These are phyloP conservation scores for Chionographis japonica DNA, from an alignment of 106 monocot species.

Conservation along the genomic window DNA sequence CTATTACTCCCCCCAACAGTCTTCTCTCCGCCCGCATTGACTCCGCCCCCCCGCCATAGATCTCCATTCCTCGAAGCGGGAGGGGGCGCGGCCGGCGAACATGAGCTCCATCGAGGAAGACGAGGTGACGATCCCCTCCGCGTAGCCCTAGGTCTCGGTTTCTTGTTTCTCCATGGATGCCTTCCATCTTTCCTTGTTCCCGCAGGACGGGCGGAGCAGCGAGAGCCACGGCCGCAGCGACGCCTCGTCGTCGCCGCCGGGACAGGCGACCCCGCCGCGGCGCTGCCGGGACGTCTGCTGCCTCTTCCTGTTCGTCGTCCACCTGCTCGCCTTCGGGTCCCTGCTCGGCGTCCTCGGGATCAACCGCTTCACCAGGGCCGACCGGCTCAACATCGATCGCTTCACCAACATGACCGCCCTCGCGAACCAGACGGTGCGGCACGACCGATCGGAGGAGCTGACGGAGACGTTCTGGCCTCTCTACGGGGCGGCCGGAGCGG, in stretches of 20 bases:
- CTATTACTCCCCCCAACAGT: no score
- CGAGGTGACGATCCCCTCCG: slow-evolving; percentile 23
- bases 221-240: background rate
- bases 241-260: slow-evolving; percentile 16
- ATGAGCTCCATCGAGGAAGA: slow-evolving; percentile 18
- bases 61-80: no score
- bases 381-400: slow-evolving; percentile 70
- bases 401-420: slow-evolving; percentile 50
- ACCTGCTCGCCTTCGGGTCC: slow-evolving; percentile 56
- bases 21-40: no score
- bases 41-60: no score
- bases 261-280: slow-evolving; percentile 20
- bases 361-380: slow-evolving; percentile 56
- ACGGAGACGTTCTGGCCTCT: slow-evolving; percentile 96
- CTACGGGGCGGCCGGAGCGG: slow-evolving; percentile 75
- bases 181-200: background rate
- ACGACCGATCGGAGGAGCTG: slow-evolving; percentile 20
- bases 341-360: slow-evolving; percentile 56
- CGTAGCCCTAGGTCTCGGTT: no score
- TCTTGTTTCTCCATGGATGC: background rate
- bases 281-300: slow-evolving; percentile 91
- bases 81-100: no score
- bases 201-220: slow-evolving; percentile 19
- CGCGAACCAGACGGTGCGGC: slow-evolving; percentile 2
- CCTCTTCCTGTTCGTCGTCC: slow-evolving; percentile 69